Evolutionary conservation across 805 yeast genomes (phyloP).

Genomic region (Middelhovenomyces tepae): DNA sequence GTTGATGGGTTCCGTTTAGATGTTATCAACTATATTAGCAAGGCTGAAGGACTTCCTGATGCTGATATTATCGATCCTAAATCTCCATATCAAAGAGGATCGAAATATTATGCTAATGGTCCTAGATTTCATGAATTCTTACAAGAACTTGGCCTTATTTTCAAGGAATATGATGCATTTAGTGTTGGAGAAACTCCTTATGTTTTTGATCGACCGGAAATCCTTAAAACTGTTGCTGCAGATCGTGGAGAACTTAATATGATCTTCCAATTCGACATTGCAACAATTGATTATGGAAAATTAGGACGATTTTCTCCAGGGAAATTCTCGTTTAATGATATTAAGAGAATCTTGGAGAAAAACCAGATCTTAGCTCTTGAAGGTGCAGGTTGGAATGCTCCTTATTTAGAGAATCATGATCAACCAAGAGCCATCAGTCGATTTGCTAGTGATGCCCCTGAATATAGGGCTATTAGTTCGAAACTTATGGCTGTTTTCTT

Average conservation of each 20-base stretch:
- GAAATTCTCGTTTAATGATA: too few species aligned
- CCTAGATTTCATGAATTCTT: slow-evolving; percentile 53
- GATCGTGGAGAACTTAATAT: slow-evolving; percentile 29
- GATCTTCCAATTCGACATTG: slow-evolving; percentile 28
- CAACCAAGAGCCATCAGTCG: slow-evolving; percentile 46
- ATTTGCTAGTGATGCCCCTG: slow-evolving; percentile 37
- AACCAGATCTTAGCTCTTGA: slow-evolving; percentile 31
- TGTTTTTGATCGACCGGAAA: slow-evolving; percentile 32
- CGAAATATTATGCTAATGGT: slow-evolving; percentile 33
- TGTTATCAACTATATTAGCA: slow-evolving; percentile 45
- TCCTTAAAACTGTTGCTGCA: slow-evolving; percentile 16
- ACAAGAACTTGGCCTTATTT: slow-evolving; percentile 39
- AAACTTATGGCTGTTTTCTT: slow-evolving; percentile 42
- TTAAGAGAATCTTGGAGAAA: slow-evolving; percentile 12
- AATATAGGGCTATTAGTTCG: slow-evolving; percentile 32
- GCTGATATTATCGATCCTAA: slow-evolving; percentile 40
- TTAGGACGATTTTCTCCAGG: too few species aligned
- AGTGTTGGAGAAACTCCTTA: slow-evolving; percentile 51
- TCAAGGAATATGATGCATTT: slow-evolving; percentile 41
- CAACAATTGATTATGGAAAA: slow-evolving; percentile 10
- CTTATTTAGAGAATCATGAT: slow-evolving; percentile 51
- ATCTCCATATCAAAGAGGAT: slow-evolving; percentile 34
- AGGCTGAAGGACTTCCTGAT: slow-evolving; percentile 37
- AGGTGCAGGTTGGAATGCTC: slow-evolving; percentile 50
- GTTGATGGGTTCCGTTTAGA: slow-evolving; percentile 54